phyloP scores from a whole-genome alignment of 2,329 filamentous ascomycete species.

The Phaeosphaeriaceae sp. region DNA sequence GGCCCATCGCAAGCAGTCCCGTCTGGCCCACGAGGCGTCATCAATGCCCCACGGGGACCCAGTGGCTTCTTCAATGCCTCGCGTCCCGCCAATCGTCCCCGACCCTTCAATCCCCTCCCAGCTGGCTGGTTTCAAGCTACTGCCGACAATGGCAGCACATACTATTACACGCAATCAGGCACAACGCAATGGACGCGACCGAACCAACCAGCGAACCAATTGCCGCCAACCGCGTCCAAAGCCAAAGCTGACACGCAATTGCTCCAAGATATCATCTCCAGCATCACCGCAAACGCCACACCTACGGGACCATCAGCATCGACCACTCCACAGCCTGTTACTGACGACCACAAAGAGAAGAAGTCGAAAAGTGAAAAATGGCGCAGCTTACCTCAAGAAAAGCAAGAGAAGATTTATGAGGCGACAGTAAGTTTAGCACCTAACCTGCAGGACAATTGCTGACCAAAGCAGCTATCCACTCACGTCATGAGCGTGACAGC shows the following conservation, averaged over 20 bases:
- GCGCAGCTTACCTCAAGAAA: slow-evolving; percentile 75
- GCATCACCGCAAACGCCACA: slow-evolving; percentile 75
- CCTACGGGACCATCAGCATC: slow-evolving; percentile 63
- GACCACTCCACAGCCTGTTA: slow-evolving; percentile 70
- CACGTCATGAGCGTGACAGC: slow-evolving; percentile 86
- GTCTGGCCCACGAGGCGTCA: slow-evolving; percentile 55
- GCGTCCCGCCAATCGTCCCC: slow-evolving; percentile 57
- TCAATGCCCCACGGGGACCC: slow-evolving; percentile 66
- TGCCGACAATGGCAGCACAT: slow-evolving; percentile 71
- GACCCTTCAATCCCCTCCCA: slow-evolving; percentile 70
- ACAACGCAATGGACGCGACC: slow-evolving; percentile 84
- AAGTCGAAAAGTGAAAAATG: slow-evolving; percentile 68
- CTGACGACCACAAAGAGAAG: slow-evolving; percentile 63
- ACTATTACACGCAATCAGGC: slow-evolving; percentile 82
- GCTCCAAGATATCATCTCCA: slow-evolving; percentile 78
- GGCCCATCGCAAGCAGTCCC: slow-evolving; percentile 40
- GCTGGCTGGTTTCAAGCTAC: slow-evolving; percentile 85
- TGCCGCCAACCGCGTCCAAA: slow-evolving; percentile 69
- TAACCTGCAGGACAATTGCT: not conserved
- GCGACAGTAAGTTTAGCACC: slow-evolving; percentile 73
- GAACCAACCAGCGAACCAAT: slow-evolving; percentile 67
- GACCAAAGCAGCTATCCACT: slow-evolving; percentile 72
- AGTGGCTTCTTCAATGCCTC: slow-evolving; percentile 58
- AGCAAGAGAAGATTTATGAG: slow-evolving; percentile 94
- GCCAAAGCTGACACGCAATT: slow-evolving; percentile 76